Conservation (phyloP, 306 rosid species). For the Cucurbita argyrosperma region DNA sequence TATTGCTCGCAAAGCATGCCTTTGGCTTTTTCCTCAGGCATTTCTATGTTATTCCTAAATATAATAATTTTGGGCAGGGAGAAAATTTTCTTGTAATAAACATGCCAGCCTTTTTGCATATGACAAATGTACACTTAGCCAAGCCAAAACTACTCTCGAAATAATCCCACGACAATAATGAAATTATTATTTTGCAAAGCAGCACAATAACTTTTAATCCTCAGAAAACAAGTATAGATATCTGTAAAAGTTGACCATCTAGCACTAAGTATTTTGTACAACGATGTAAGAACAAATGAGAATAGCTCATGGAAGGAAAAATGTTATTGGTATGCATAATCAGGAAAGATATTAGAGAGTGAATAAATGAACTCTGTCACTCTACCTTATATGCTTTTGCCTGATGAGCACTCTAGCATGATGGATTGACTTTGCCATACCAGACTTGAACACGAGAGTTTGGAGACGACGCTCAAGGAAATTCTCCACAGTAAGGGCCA, state of each 20-base stretch:
- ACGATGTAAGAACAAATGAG: neutral
- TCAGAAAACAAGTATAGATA: neutral
- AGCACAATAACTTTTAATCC: neutral
- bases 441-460: constrained; percentile 1
- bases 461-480: constrained; percentile 5
- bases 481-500: constrained; percentile 4
- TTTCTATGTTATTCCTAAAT: too few species aligned
- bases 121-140: neutral
- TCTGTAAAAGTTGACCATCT: neutral
- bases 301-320: neutral
- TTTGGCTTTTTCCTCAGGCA: neutral
- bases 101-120: neutral
- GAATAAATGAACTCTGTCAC: neutral
- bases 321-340: neutral
- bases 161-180: neutral
- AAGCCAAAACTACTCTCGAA: neutral
- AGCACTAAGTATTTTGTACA: neutral
- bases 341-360: neutral
- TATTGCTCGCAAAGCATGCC: neutral
- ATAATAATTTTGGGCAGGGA: too few species aligned
- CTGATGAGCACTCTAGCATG: constrained; percentile 7
- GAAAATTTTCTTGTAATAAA: too few species aligned
- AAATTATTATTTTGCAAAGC: neutral
- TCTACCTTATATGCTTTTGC: constrained; percentile 1
- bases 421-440: neutral